Percentiles rank a stretch among this genome's conserved stretches.
phyloP scores from a whole-genome alignment of 495 filamentous ascomycete species.

The Hypoxylon trugodes region DNA sequence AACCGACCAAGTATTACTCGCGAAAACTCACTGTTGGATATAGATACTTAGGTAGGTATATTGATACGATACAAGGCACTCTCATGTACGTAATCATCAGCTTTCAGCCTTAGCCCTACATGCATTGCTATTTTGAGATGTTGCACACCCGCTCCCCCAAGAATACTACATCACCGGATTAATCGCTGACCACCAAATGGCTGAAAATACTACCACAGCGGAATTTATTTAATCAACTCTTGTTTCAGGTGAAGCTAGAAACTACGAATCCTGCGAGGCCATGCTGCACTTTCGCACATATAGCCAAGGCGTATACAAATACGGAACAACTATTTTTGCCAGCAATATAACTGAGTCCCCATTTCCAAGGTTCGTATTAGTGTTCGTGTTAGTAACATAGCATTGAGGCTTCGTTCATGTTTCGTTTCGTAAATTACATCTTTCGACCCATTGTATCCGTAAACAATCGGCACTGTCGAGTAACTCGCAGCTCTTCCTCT shows the following conservation, averaged over 20 bases:
- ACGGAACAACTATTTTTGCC: too few species aligned
- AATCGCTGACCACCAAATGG: constrained; percentile 23
- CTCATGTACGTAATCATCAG: constrained; percentile 16
- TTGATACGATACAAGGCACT: too few species aligned
- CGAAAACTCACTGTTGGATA: neutral
- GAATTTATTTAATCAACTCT: constrained; percentile 25
- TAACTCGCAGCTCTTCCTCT: too few species aligned
- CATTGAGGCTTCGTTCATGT: constrained; percentile 26
- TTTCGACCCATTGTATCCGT: too few species aligned
- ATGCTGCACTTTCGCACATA: constrained; percentile 14
- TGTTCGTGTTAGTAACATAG: neutral
- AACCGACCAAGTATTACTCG: neutral
- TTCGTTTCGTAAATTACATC: too few species aligned
- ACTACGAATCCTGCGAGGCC: constrained; percentile 24
- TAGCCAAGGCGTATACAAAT: too few species aligned
- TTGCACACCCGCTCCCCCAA: constrained; percentile 7
- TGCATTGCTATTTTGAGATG: constrained; percentile 32
- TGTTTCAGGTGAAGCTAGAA: constrained; percentile 39
- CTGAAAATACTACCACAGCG: constrained; percentile 25
- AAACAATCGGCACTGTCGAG: too few species aligned
- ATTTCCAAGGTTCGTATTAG: too few species aligned
- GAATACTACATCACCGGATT: constrained; percentile 12
- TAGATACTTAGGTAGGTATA: too few species aligned
- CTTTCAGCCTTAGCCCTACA: constrained; percentile 38
- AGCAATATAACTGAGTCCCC: too few species aligned